These are phyloP conservation scores for Basidiobolus heterosporus DNA, from an alignment of 371 early-diverging fungal species.

Conservation along the genomic window DNA sequence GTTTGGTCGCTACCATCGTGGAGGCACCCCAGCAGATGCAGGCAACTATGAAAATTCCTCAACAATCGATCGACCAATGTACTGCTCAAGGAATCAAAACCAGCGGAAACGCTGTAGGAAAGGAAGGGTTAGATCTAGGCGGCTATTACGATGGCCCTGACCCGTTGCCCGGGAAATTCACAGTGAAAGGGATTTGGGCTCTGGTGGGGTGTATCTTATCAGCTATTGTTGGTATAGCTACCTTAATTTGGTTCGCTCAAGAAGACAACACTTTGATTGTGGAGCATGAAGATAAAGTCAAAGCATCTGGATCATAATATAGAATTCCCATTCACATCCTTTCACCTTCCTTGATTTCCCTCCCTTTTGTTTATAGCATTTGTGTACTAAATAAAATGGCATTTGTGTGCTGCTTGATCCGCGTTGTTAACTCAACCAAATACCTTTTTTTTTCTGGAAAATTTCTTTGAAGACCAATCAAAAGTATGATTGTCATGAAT, in stretches of 20 bases:
- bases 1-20: conserved; percentile 30
- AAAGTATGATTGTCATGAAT: no score
- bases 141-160: conserved; percentile 27
- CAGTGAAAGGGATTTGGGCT: conserved; percentile 44
- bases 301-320: no score
- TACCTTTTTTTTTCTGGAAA: no score
- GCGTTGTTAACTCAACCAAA: no score
- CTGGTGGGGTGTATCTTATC: conserved; percentile 45
- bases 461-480: no score
- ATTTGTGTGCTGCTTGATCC: no score
- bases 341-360: no score
- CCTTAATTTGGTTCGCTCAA: conserved; percentile 51
- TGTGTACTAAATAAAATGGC: no score
- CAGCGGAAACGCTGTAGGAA: conserved; percentile 43
- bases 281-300: no score
- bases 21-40: conserved; percentile 32
- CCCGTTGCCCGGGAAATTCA: conserved; percentile 26
- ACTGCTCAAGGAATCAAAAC: conserved; percentile 22
- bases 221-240: conserved; percentile 47
- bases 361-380: no score
- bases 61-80: conserved; percentile 23
- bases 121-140: conserved; percentile 22
- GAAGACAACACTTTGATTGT: conserved; percentile 5
- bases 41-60: conserved; percentile 11
- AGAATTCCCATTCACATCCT: no score